Evolutionary conservation across 306 rosid species (phyloP), one percentile per base, ranked within the genome.

Genomic region (Lagenaria siceraria): DNA sequence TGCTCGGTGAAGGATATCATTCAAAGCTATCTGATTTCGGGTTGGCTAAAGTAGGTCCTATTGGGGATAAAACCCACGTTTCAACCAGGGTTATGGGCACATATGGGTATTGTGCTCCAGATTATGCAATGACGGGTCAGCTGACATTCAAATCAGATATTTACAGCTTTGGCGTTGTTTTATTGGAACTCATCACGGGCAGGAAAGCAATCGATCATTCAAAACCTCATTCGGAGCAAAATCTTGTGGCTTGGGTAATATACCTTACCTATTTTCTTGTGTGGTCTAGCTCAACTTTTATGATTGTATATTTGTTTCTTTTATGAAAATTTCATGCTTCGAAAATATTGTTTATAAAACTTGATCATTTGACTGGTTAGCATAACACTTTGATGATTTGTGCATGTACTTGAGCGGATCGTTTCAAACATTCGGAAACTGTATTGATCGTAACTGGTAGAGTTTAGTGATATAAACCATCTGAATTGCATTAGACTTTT

Each of bases 21-120:
- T 83, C 89, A 2, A 94, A 94, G 88, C 86, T 94, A 51, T 94
- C 98, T 14, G 98, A 94, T 82, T 95, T 95, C 77, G 97, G 98
- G 68, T 81, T 88, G 84, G 97, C 98, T 29, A 95, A 83, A 90
- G 95, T 88, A 8, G 93, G 93, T 6, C 96, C 97, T 6, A 86
- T 80, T 58, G 90, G 95, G 59, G 96, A 89, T 74, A 81, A 93
- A 77, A 94, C 94, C 22, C 94, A 85, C 74, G 91, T 89, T 79
- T 90, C 91, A 36, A 86, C 93, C 5, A 87, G 91, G 83, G 90
- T 92, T 71, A 89, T 90, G 95, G 98, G 98, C 54, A 89, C 98
- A 2, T 82, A 81, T 75, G 98, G 98, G 74, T 95, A 95, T 42
- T 90, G 95, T 51, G 96, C 96, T 8, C 97, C 98, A 2, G 93